A percentile compares a stretch with the other conserved stretches of the same genome.
phyloP scores from a whole-genome alignment of 306 rosid genomes.

The Rubus parviflorus region DNA sequence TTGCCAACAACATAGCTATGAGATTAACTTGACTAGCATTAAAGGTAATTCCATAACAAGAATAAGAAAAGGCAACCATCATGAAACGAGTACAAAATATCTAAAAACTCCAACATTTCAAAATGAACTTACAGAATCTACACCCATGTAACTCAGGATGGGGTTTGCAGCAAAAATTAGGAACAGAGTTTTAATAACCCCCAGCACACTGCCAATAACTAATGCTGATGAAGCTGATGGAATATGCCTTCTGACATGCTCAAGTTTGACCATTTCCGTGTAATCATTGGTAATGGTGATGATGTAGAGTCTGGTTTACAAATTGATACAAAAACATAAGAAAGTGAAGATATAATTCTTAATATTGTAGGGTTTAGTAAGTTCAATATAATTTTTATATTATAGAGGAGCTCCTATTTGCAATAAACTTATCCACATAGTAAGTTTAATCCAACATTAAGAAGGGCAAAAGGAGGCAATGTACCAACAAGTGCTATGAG shows the following conservation, averaged over 20 bases:
- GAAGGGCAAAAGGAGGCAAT: conserved; percentile 3
- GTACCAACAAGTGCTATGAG: conserved; percentile 19
- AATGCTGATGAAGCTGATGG: conserved; percentile 80
- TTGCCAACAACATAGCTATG: too few species aligned
- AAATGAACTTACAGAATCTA: conserved; percentile 51
- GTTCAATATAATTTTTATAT: too few species aligned
- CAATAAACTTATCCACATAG: neutral
- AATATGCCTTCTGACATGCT: conserved; percentile 47
- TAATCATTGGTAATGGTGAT: conserved; percentile 6
- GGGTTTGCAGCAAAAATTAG: conserved; percentile 63
- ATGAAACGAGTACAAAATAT: neutral
- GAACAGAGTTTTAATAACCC: conserved; percentile 57
- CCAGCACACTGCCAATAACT: conserved; percentile 58
- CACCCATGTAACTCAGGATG: conserved; percentile 68
- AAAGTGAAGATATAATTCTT: neutral
- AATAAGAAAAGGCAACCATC: neutral
- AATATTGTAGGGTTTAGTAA: too few species aligned
- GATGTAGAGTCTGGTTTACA: conserved; percentile 6
- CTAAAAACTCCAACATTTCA: neutral
- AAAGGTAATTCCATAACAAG: neutral
- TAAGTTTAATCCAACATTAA: neutral
- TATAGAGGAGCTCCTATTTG: neutral
- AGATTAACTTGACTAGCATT: neutral
- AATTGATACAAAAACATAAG: neutral
- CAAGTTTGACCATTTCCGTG: conserved; percentile 33